Conservation (phyloP, 192 early-diverging fungal genomes). For the Coemansia sp. region DNA sequence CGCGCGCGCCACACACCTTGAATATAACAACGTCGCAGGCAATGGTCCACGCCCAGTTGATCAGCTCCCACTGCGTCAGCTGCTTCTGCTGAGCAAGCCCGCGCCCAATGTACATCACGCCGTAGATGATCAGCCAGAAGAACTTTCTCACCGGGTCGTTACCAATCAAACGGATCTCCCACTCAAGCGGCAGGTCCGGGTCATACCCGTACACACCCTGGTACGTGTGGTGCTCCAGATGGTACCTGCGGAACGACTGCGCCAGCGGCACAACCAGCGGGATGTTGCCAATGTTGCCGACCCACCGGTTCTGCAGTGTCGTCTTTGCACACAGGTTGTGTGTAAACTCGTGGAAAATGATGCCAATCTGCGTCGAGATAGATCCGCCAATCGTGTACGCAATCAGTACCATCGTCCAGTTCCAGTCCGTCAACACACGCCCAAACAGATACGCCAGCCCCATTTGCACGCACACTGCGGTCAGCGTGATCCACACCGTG, state of each 20-base stretch:
- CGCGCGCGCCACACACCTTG: slow-evolving; percentile 63
- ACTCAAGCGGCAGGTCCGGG: slow-evolving; percentile 88
- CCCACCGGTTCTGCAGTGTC: slow-evolving; percentile 76
- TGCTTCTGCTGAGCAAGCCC: slow-evolving; percentile 69
- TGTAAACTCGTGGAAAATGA: slow-evolving; percentile 91
- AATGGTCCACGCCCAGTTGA: slow-evolving; percentile 75
- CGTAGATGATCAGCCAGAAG: slow-evolving; percentile 83
- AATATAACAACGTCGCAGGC: slow-evolving; percentile 60
- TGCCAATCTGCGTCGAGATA: slow-evolving; percentile 76
- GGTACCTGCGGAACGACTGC: slow-evolving; percentile 81
- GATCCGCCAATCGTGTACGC: slow-evolving; percentile 85
- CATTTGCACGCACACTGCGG: slow-evolving; percentile 71
- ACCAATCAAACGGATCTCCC: slow-evolving; percentile 79
- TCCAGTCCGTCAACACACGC: slow-evolving; percentile 61
- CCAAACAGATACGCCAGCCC: slow-evolving; percentile 80
- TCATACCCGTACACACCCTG: slow-evolving; percentile 94
- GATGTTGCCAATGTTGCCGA: slow-evolving; percentile 85
- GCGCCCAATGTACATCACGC: slow-evolving; percentile 82
- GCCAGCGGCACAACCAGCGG: slow-evolving; percentile 80
- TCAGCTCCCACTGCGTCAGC: slow-evolving; percentile 76
- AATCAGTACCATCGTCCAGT: slow-evolving; percentile 65
- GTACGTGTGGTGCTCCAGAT: slow-evolving; percentile 97
- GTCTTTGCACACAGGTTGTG: slow-evolving; percentile 81
- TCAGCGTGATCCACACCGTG: slow-evolving; percentile 74
- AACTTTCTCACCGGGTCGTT: slow-evolving; percentile 72